Conservation (phyloP, 2,329 filamentous ascomycete genomes). For the Aplosporella prunicola region DNA sequence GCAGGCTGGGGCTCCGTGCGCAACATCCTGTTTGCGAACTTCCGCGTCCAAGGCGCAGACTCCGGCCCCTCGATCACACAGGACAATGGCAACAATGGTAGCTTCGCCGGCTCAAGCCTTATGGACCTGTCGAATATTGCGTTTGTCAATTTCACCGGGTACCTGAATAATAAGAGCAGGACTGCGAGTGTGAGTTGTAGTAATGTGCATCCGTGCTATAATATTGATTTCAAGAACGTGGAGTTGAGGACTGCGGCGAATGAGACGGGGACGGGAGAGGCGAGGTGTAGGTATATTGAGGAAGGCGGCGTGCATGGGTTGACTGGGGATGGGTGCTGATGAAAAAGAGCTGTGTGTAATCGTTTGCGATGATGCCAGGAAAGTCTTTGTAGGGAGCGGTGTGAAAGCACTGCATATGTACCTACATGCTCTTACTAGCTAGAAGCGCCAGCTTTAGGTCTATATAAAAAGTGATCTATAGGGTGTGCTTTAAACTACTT, state of each 20-base stretch:
- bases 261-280: slow-evolving; percentile 22
- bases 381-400: too few relatives aligned
- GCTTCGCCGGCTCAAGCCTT: slow-evolving; percentile 38
- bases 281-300: slow-evolving; percentile 29
- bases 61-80: slow-evolving; percentile 38
- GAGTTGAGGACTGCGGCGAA: slow-evolving; percentile 25
- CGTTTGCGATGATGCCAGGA: too few relatives aligned
- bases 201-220: slow-evolving; percentile 41
- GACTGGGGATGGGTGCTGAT: slow-evolving; percentile 14
- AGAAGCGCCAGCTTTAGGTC: too few relatives aligned
- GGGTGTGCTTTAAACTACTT: too few relatives aligned
- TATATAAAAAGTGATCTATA: too few relatives aligned
- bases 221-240: slow-evolving; percentile 39
- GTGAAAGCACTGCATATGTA: too few relatives aligned
- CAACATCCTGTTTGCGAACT: slow-evolving; percentile 45
- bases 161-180: slow-evolving; percentile 25
- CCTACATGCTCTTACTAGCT: too few relatives aligned
- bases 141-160: slow-evolving; percentile 45
- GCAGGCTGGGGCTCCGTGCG: slow-evolving; percentile 46
- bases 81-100: slow-evolving; percentile 42
- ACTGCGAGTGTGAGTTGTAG: slow-evolving; percentile 40
- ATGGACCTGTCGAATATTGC: slow-evolving; percentile 42
- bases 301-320: slow-evolving; percentile 32
- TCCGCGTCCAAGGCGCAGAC: slow-evolving; percentile 39
- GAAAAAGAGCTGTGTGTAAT: neutral